Evolutionary conservation across 192 early-diverging fungal species (phyloP).

Genomic region (Backusella tuberculispora): DNA sequence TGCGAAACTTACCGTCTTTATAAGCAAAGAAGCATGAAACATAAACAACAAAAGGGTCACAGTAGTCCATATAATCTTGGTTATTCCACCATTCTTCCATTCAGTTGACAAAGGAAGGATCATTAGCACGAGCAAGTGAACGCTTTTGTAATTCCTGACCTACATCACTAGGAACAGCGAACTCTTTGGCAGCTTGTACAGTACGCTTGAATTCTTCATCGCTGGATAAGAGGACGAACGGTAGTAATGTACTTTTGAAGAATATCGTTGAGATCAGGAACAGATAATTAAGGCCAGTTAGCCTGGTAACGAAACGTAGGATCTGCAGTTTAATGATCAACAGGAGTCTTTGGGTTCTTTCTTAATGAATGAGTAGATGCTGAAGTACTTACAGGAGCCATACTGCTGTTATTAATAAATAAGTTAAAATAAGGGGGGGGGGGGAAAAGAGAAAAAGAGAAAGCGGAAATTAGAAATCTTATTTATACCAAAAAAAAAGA

Average conservation of each 20-base stretch:
- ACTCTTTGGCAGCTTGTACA: conserved; percentile 70
- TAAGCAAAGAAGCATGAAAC: conserved; percentile 97
- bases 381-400: conserved; percentile 13
- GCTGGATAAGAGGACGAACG: conserved; percentile 72
- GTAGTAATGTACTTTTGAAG: conserved; percentile 81
- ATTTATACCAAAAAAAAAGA: too few species aligned
- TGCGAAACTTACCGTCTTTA: conserved; percentile 84
- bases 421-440: background rate
- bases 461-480: conserved; percentile 9
- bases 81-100: too few species aligned
- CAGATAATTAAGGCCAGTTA: conserved; percentile 85
- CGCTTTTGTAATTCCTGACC: conserved; percentile 87
- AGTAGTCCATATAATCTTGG: conserved; percentile 90
- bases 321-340: conserved; percentile 43
- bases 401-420: background rate
- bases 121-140: conserved; percentile 72
- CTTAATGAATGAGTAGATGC: too few species aligned
- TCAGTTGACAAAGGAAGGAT: conserved; percentile 76
- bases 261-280: conserved; percentile 84
- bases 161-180: conserved; percentile 74
- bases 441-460: background rate
- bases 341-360: conserved; percentile 25
- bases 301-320: conserved; percentile 77
- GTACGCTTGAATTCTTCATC: conserved; percentile 75
- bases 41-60: conserved; percentile 94